Percentiles rank a stretch among this genome's conserved stretches.
phyloP scores from a whole-genome alignment of 148 eudicot genomes.

The Cornus kousa region DNA sequence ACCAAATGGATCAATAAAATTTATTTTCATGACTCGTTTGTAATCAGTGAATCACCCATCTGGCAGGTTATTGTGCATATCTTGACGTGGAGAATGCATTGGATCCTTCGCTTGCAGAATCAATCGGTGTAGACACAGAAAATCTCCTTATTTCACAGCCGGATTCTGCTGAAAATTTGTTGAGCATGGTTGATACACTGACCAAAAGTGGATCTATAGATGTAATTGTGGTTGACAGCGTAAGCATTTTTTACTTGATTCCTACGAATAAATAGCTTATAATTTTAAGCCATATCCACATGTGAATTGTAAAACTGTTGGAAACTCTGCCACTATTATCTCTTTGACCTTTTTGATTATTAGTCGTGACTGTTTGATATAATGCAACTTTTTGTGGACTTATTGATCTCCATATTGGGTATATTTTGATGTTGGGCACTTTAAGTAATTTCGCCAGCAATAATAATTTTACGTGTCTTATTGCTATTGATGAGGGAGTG shows the following conservation, averaged over 20 bases:
- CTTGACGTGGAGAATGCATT: slow-evolving; percentile 93
- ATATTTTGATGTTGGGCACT: too few relatives aligned
- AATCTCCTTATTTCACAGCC: slow-evolving; percentile 85
- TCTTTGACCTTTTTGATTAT: too few relatives aligned
- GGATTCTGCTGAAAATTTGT: slow-evolving; percentile 90
- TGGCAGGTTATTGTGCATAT: slow-evolving; percentile 91
- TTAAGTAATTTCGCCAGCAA: too few relatives aligned
- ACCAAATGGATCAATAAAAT: background rate
- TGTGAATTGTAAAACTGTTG: background rate
- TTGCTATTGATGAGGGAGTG: too few relatives aligned
- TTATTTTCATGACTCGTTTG: background rate
- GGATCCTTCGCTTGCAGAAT: slow-evolving; percentile 77
- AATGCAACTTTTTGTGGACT: background rate
- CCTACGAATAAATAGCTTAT: background rate
- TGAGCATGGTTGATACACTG: slow-evolving; percentile 83
- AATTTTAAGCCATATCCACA: too few relatives aligned
- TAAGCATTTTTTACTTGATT: slow-evolving; percentile 30
- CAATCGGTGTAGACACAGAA: slow-evolving; percentile 74
- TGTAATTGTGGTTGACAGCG: slow-evolving; percentile 96
- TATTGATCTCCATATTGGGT: background rate
- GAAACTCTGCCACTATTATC: background rate
- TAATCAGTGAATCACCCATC: slow-evolving; percentile 9
- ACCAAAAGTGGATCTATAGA: slow-evolving; percentile 83
- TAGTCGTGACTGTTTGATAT: background rate
- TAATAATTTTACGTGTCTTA: too few relatives aligned